Percentiles rank a stretch among this genome's conserved stretches.
phyloP scores from a whole-genome alignment of 148 eudicot species.

The Vaccinium vitisidaea region DNA sequence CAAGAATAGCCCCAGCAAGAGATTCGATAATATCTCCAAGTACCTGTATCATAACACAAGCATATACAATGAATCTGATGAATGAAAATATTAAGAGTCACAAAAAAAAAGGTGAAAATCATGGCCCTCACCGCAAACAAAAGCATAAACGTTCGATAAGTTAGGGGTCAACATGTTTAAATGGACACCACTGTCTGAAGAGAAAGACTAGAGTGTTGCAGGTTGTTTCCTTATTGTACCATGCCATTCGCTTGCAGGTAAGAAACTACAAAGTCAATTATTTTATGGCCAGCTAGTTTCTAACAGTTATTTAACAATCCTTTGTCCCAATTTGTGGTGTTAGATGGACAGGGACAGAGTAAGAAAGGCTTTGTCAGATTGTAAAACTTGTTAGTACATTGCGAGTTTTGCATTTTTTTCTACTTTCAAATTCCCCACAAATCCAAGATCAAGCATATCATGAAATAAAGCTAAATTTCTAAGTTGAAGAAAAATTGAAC shows the following conservation, averaged over 20 bases:
- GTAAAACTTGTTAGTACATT: background rate
- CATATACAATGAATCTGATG: background rate
- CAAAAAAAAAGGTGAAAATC: background rate
- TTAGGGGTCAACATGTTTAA: background rate
- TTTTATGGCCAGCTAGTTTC: background rate
- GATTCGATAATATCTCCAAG: slow-evolving; percentile 88
- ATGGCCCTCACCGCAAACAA: background rate
- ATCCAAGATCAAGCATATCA: background rate
- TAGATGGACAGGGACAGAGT: background rate
- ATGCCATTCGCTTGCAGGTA: background rate
- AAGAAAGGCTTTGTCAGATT: background rate
- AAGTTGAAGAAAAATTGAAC: background rate
- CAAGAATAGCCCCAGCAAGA: slow-evolving; percentile 78
- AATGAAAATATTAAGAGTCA: background rate
- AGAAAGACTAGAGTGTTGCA: background rate
- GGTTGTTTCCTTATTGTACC: background rate
- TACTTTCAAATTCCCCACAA: background rate
- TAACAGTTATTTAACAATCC: background rate
- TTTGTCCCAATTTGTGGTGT: background rate
- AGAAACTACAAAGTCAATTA: background rate
- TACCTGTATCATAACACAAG: slow-evolving; percentile 42
- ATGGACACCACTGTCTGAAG: background rate
- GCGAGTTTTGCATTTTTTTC: background rate
- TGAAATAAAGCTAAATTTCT: background rate
- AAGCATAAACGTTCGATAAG: background rate